Evolutionary conservation across 768 basidiomycete genomes (phyloP), one percentile per base, ranked within the genome.

Genomic region (Mycena pura): DNA sequence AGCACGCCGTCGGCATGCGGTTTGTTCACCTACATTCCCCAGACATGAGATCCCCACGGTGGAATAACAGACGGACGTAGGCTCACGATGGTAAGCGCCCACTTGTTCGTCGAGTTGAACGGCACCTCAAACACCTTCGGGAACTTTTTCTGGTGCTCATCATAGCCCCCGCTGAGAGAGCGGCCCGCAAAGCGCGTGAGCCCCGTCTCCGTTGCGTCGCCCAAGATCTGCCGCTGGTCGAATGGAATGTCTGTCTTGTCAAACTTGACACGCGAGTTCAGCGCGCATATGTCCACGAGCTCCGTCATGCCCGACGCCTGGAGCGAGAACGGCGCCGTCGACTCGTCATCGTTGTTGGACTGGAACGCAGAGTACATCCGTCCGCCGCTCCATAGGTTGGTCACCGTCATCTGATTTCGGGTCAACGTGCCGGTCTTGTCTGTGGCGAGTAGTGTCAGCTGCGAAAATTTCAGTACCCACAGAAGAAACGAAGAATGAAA

Each of bases 151-250:
- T 81, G 70, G 60, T 85, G 80, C 13, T 65, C 75, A 64, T 89
- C 88, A 63, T 86, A 90, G 57, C 84, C 81, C 0, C 74, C 57
- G 31, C 73, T 69, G 10, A 88, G 69, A 60, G 80, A 77, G 36
- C 83, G 82, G 7, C 86, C 87, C 28, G 87, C 86, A 70, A 90
- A 89, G 36, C 87, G 84, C 25, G 85, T 83, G 39, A 90, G 76
- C 19, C 88, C 88, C n/a, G 87, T 88, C 74, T 90, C 88, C 4
- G 88, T 90, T n/a, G 88, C 88, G 70, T 90, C 88, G 3, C 88
- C 88, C 19, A 90, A 79, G 54, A 90, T 88, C 36, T 75, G 72
- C 46, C 88, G 80, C 70, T 88, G 74, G 19, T 84, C 82, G 57
- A 90, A 88, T 1, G 86, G 84, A 7, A 89, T 70, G 67, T 89